A percentile compares a stretch with the other conserved stretches of the same genome.
Conservation (phyloP, 352 stramenopile genomes). For the Phytopythium helicoides region DNA sequence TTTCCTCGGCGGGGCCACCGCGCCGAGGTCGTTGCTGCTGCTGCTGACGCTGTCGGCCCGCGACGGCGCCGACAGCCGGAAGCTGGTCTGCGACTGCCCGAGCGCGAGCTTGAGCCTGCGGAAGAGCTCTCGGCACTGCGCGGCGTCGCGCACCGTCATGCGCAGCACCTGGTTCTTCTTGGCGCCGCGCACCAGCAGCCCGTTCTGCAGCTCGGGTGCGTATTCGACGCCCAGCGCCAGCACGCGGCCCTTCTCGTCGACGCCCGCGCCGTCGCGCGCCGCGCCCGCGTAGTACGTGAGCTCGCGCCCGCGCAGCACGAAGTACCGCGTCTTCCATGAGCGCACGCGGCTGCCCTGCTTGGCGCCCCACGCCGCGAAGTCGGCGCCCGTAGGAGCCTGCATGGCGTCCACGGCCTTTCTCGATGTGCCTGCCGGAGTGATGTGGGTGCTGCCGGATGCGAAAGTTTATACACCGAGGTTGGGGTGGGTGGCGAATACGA, state of each 20-base stretch:
- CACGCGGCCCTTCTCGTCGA: conserved; percentile 64
- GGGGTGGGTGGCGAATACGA: no score
- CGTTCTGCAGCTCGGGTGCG: conserved; percentile 39
- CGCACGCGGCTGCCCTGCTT: conserved; percentile 74
- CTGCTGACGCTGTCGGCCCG: background rate
- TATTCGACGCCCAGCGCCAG: conserved; percentile 50
- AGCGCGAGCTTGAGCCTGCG: conserved; percentile 40
- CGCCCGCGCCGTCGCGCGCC: conserved; percentile 26
- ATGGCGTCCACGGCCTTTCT: background rate
- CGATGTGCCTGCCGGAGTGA: no score
- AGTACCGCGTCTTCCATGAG: conserved; percentile 75
- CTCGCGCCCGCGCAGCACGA: conserved; percentile 55
- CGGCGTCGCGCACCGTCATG: conserved; percentile 50
- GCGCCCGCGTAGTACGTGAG: conserved; percentile 55
- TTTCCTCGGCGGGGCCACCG: background rate
- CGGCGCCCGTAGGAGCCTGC: background rate
- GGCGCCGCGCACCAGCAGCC: conserved; percentile 57
- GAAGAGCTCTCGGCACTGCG: conserved; percentile 58
- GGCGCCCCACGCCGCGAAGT: conserved; percentile 55
- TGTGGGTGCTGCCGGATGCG: no score
- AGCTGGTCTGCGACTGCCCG: conserved; percentile 25
- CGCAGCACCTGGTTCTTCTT: conserved; percentile 55
- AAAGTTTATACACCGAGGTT: no score
- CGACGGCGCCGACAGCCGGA: conserved; percentile 5
- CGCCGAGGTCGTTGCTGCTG: background rate